Evolutionary conservation across 192 early-diverging fungal genomes (phyloP).

Genomic region (Coemansia pectinata): DNA sequence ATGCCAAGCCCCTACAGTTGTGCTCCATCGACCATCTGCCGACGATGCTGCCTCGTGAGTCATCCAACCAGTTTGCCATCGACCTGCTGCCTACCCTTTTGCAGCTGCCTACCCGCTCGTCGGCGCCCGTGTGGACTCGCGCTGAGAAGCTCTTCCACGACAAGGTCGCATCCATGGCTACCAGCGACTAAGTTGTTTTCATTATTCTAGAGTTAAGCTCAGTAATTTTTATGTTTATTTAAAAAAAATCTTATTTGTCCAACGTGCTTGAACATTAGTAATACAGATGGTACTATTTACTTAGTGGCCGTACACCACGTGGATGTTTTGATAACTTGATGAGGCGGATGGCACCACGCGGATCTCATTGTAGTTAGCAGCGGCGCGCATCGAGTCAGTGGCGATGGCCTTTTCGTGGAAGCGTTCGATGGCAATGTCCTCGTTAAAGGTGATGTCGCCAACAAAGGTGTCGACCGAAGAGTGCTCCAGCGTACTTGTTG

Average conservation of each 20-base stretch:
- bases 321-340: constrained; percentile 40
- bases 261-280: background rate
- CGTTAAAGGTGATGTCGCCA: constrained; percentile 47
- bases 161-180: constrained; percentile 68
- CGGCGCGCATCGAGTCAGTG: constrained; percentile 47
- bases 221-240: background rate
- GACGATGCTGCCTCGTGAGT: constrained; percentile 89
- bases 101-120: constrained; percentile 63
- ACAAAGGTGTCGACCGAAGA: constrained; percentile 28
- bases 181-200: constrained; percentile 24
- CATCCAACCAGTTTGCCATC: constrained; percentile 80
- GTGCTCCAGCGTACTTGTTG: constrained; percentile 34
- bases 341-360: constrained; percentile 47
- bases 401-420: constrained; percentile 55
- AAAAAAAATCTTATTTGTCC: background rate
- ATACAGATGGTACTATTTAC: background rate
- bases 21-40: constrained; percentile 98
- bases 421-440: constrained; percentile 48
- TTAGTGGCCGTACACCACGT: constrained; percentile 47
- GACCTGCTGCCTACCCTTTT: constrained; percentile 87
- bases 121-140: constrained; percentile 76
- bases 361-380: constrained; percentile 41
- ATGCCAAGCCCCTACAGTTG: constrained; percentile 74
- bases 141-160: constrained; percentile 83
- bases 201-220: background rate